A percentile compares a stretch with the other conserved stretches of the same genome.
These are phyloP conservation scores for Aspergillus taichungensis DNA, from an alignment of 495 filamentous ascomycete genomes.

Conservation along the genomic window DNA sequence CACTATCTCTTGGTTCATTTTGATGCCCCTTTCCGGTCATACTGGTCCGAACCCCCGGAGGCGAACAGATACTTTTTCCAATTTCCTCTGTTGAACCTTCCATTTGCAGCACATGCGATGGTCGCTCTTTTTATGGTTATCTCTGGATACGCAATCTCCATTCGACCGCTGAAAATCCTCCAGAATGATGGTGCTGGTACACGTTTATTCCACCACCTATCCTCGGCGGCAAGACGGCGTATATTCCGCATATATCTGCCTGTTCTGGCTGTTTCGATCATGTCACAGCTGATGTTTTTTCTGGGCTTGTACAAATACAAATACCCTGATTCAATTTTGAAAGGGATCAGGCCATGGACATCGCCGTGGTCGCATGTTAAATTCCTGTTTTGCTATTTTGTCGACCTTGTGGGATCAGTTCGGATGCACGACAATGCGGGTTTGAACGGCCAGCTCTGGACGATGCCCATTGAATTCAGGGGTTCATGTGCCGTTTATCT, in stretches of 20 bases:
- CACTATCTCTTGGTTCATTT: constrained; percentile 19
- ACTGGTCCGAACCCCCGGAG: constrained; percentile 22
- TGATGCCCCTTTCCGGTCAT: constrained; percentile 17
- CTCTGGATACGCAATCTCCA: constrained; percentile 50
- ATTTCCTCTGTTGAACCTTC: constrained; percentile 46
- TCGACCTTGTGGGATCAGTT: constrained; percentile 27
- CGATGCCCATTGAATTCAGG: constrained; percentile 41
- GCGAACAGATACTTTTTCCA: constrained; percentile 42
- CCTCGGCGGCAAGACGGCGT: constrained; percentile 47
- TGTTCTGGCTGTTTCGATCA: constrained; percentile 35
- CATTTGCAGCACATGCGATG: constrained; percentile 49
- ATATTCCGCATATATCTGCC: constrained; percentile 49
- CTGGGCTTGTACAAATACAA: constrained; percentile 15
- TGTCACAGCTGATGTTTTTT: constrained; percentile 34
- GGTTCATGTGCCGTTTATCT: constrained; percentile 36
- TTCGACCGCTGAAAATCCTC: constrained; percentile 41
- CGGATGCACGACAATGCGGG: constrained; percentile 10
- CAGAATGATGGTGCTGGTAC: constrained; percentile 28
- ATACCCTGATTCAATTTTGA: constrained; percentile 8
- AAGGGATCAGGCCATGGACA: constrained; percentile 13
- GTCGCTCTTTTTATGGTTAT: constrained; percentile 58
- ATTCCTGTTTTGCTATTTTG: constrained; percentile 21
- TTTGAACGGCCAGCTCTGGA: constrained; percentile 39
- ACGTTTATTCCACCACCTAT: constrained; percentile 22
- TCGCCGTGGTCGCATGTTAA: constrained; percentile 13